phyloP scores from a whole-genome alignment of 257 asterid genomes.

The Penstemon eatonii region DNA sequence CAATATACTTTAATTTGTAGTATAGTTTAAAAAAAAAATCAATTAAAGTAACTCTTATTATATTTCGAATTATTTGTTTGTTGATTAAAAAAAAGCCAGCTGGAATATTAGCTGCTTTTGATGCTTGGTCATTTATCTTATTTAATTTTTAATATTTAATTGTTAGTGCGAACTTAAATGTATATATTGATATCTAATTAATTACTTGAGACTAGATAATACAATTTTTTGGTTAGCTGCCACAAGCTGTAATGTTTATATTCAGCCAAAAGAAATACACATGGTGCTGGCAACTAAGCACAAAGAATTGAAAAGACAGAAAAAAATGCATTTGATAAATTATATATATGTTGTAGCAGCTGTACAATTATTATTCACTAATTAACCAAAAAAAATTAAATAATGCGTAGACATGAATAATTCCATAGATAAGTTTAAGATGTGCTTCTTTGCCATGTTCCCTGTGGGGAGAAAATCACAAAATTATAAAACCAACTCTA shows the following conservation, averaged over 20 bases:
- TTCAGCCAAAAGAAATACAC: constrained; percentile 17
- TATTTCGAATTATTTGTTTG: constrained; percentile 22
- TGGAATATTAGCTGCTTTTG: constrained; percentile 25
- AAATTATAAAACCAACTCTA: constrained; percentile 11
- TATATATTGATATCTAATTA: neutral
- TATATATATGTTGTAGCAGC: constrained; percentile 8
- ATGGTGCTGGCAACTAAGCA: constrained; percentile 21
- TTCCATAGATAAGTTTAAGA: neutral
- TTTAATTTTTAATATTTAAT: neutral
- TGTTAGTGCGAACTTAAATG: neutral
- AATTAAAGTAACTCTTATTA: neutral
- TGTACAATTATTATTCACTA: constrained; percentile 7
- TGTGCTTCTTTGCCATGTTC: constrained; percentile 29
- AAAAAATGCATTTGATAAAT: constrained; percentile 15
- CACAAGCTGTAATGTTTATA: constrained; percentile 32
- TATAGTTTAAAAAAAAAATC: neutral
- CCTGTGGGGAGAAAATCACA: constrained; percentile 20
- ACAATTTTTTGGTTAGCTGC: constrained; percentile 28
- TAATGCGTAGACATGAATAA: constrained; percentile 6
- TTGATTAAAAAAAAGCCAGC: constrained; percentile 31
- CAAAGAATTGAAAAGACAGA: neutral
- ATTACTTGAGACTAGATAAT: constrained; percentile 18
- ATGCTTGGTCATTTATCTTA: constrained; percentile 16
- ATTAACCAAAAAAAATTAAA: constrained; percentile 10
- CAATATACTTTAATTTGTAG: too few relatives aligned